Evolutionary conservation across 148 eudicot genomes (phyloP).

Genomic region (Fagopyrum tataricum): DNA sequence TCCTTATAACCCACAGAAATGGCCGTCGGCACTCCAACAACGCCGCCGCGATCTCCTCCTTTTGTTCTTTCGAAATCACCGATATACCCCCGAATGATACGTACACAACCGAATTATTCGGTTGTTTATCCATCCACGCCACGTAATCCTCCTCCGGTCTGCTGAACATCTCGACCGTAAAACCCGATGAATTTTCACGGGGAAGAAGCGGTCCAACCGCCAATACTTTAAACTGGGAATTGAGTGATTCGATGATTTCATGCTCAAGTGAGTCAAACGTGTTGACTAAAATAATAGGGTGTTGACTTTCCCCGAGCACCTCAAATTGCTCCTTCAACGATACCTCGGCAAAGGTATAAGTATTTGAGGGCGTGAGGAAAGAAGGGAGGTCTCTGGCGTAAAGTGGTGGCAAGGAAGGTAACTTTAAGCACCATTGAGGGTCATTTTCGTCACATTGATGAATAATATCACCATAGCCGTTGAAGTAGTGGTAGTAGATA

Average conservation of each 20-base stretch:
- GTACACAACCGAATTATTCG: conserved; percentile 37
- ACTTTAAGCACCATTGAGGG: conserved; percentile 22
- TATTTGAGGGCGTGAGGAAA: conserved; percentile 27
- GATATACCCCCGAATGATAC: conserved; percentile 66
- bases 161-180: background rate
- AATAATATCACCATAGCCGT: conserved; percentile 30
- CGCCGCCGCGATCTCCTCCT: conserved; percentile 39
- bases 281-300: background rate
- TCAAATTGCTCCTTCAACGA: background rate
- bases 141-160: conserved; percentile 20
- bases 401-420: conserved; percentile 28
- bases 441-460: conserved; percentile 23
- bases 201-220: conserved; percentile 51
- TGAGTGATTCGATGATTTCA: conserved; percentile 9
- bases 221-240: conserved; percentile 19
- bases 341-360: background rate
- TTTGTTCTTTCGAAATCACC: conserved; percentile 33
- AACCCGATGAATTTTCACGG: conserved; percentile 31
- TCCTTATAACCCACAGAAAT: conserved; percentile 56
- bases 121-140: conserved; percentile 37
- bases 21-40: conserved; percentile 20
- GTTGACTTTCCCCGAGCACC: background rate
- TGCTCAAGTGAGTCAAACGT: conserved; percentile 9
- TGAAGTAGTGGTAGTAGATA: conserved; percentile 31
- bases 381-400: conserved; percentile 27